Evolutionary conservation across 805 yeast genomes (phyloP).

Genomic region (Saccharomycopsis schoenii): DNA sequence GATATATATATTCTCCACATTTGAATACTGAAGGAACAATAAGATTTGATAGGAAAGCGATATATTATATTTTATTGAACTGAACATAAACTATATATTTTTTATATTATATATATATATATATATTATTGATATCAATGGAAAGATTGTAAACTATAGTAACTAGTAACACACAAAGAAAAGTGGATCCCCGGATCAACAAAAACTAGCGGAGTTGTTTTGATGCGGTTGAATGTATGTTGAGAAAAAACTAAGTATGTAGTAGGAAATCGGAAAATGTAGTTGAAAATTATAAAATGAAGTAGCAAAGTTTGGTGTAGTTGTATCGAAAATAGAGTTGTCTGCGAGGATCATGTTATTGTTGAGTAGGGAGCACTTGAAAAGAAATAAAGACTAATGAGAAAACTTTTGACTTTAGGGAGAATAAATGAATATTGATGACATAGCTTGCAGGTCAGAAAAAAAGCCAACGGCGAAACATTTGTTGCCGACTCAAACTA

Average conservation of each 20-base stretch:
- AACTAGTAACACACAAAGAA: neutral
- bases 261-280: neutral
- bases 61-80: too few relatives aligned
- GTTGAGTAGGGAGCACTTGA: neutral
- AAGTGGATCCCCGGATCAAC: too few relatives aligned
- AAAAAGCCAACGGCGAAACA: neutral
- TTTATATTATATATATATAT: too few relatives aligned
- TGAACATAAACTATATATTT: too few relatives aligned
- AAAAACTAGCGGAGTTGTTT: neutral
- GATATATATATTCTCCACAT: too few relatives aligned
- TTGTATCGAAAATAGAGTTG: neutral
- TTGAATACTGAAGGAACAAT: too few relatives aligned
- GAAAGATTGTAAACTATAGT: neutral
- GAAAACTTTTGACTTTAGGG: neutral
- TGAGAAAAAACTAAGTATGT: neutral
- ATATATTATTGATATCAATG: too few relatives aligned
- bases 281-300: neutral
- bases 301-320: neutral
- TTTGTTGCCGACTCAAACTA: too few relatives aligned
- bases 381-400: neutral
- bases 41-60: too few relatives aligned
- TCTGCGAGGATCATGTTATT: neutral
- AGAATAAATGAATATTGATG: neutral
- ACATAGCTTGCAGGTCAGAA: neutral
- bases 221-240: neutral